These are phyloP conservation scores for Leptomonas seymouri DNA, from an alignment of 208 protist genomes.

Conservation along the genomic window DNA sequence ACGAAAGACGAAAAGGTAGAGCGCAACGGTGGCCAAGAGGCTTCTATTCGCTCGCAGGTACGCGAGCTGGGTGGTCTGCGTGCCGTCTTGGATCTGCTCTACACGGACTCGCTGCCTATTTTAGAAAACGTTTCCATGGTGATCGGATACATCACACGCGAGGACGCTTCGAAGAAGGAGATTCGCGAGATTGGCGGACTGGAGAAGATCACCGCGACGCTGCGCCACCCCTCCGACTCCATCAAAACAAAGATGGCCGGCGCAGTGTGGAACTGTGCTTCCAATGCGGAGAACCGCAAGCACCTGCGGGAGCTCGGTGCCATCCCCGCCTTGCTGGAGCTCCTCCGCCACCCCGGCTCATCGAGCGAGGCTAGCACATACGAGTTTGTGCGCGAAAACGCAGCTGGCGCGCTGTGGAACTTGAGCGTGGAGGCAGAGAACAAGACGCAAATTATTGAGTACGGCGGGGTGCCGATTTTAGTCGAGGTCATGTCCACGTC, in stretches of 20 bases:
- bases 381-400: slow-evolving; percentile 92
- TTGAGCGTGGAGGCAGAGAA: slow-evolving; percentile 92
- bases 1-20: slow-evolving; percentile 68
- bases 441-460: slow-evolving; percentile 89
- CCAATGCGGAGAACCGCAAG: slow-evolving; percentile 88
- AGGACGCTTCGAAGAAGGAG: slow-evolving; percentile 88
- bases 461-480: slow-evolving; percentile 86
- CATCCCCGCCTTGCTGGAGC: slow-evolving; percentile 84
- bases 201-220: slow-evolving; percentile 90
- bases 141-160: slow-evolving; percentile 94
- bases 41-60: slow-evolving; percentile 67
- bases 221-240: slow-evolving; percentile 87
- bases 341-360: slow-evolving; percentile 42
- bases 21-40: slow-evolving; percentile 38
- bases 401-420: slow-evolving; percentile 93
- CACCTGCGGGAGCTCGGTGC: slow-evolving; percentile 85
- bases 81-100: slow-evolving; percentile 87
- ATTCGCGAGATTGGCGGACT: slow-evolving; percentile 89
- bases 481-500: slow-evolving; percentile 71
- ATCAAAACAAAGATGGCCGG: slow-evolving; percentile 94
- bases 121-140: slow-evolving; percentile 94
- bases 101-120: slow-evolving; percentile 90
- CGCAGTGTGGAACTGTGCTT: slow-evolving; percentile 94
- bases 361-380: slow-evolving; percentile 39
- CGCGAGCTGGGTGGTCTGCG: slow-evolving; percentile 79